Base-by-base conservation (phyloP, 163 green algal genomes). In the Scenedesmus sp. region DNA sequence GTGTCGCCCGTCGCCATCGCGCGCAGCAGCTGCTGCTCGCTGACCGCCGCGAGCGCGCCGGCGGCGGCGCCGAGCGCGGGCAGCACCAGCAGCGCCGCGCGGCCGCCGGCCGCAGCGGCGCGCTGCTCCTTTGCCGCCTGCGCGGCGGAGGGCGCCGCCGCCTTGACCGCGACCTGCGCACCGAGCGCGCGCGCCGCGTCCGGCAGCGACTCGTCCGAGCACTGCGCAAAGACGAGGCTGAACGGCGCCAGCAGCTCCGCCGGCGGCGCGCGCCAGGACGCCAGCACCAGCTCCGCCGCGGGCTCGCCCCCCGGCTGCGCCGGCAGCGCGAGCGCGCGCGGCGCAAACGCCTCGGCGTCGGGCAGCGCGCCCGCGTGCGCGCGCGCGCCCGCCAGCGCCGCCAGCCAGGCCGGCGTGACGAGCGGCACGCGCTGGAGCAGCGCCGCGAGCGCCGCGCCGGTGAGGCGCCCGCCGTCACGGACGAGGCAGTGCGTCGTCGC, bases 361-460 rank as follows among this genome's bases (percentile, higher is more conserved):
- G 50, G 50, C 34, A 77, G 15, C 54, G 11, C 29, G 17, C 73
- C 58, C 22, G 34, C 11, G 7, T 53, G 69, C 15, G 44, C 60
- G 18, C 39, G 60, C 26, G 15, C 31, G 2, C 58, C 71, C 44
- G 60, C 45, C 39, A 72, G 22, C 50, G 58, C 58, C 29, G 44
- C 22, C 26, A 72, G 4, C 71, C 71, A 80, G 1, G 15, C 26
- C 45, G 60, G 45, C 34, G 58, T 80, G 0, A 71, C 31, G 22
- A 80, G 14, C 28, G 44, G 58, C 26, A 64, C 17, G 24, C 45
- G 44, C 29, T 66, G 22, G 36, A 80, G 17, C 31, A 80, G 50
- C 26, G 39, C 47, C 22, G 26, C 5, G 6, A 80, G 29, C 4
- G 18, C 22, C 42, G 39, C 39, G 17, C 44, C 31, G 18, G 39